A percentile compares a stretch with the other conserved stretches of the same genome.
Evolutionary conservation across 2,329 filamentous ascomycete species (phyloP).

Genomic region (Leptographium procerum): DNA sequence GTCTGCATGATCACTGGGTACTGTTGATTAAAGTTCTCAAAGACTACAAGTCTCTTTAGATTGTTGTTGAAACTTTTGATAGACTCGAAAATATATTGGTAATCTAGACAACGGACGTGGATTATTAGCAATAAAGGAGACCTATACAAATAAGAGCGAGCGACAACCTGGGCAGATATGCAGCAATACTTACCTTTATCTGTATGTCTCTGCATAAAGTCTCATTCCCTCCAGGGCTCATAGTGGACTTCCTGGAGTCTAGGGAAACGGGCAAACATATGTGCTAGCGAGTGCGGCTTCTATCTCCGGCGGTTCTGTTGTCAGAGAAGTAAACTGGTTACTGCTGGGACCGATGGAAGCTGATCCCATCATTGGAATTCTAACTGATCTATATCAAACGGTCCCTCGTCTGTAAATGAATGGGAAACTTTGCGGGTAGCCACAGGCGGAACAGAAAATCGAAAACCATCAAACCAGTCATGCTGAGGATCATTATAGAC

Average conservation of each 20-base stretch:
- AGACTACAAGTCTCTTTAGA: conserved; percentile 16
- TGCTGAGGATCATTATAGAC: no score
- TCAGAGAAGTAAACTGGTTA: conserved; percentile 20
- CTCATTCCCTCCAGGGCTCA: conserved; percentile 22
- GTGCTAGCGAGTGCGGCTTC: conserved; percentile 17
- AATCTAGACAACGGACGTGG: no score
- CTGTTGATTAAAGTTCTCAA: conserved; percentile 22
- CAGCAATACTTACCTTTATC: conserved; percentile 13
- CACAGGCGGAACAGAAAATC: no score
- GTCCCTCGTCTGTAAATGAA: conserved; percentile 12
- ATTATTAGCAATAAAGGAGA: neutral
- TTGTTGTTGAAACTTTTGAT: conserved; percentile 7
- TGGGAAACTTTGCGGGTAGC: conserved; percentile 16
- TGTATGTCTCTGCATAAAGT: conserved; percentile 5
- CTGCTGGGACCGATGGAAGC: conserved; percentile 17
- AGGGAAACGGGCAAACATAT: conserved; percentile 20
- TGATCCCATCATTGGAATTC: conserved; percentile 17
- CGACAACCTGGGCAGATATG: no score
- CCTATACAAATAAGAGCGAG: conserved; percentile 10
- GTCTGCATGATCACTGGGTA: conserved; percentile 14
- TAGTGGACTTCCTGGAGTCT: conserved; percentile 20
- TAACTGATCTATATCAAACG: conserved; percentile 13
- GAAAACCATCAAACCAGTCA: no score
- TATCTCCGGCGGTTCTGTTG: conserved; percentile 22
- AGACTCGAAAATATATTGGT: no score